A percentile compares a stretch with the other conserved stretches of the same genome.
Evolutionary conservation across 106 monocot species (phyloP).

Genomic region (Hemerocallis citrina): DNA sequence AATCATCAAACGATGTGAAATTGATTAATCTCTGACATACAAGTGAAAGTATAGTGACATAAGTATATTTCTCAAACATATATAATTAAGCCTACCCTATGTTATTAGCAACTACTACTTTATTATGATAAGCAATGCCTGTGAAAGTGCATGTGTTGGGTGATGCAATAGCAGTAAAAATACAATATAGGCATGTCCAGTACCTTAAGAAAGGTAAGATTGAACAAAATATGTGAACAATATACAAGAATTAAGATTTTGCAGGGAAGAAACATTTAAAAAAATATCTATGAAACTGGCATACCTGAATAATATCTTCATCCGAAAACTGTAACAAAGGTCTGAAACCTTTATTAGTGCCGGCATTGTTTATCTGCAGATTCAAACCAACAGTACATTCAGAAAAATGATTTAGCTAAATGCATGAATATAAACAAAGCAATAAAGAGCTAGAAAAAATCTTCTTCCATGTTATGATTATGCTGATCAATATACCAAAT

Average conservation of each 20-base stretch:
- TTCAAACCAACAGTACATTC: constrained; percentile 2
- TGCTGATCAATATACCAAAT: too few relatives aligned
- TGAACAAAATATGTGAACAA: not conserved
- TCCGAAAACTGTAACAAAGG: constrained; percentile 85
- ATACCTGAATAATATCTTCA: constrained; percentile 85
- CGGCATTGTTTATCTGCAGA: constrained; percentile 95
- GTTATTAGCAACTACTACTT: too few relatives aligned
- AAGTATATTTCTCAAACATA: too few relatives aligned
- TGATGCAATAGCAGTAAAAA: not conserved
- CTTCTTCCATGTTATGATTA: too few relatives aligned
- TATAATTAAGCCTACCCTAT: too few relatives aligned
- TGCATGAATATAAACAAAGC: not conserved
- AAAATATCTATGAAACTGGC: not conserved
- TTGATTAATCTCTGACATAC: not conserved
- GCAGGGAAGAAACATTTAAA: not conserved
- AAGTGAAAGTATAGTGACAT: too few relatives aligned
- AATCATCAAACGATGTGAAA: constrained; percentile 9
- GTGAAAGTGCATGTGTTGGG: not conserved
- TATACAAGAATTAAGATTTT: not conserved
- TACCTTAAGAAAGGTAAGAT: not conserved
- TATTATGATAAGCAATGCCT: too few relatives aligned
- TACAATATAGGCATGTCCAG: not conserved
- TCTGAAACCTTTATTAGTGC: constrained; percentile 97
- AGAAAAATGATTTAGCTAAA: not conserved
- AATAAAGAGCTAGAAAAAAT: too few relatives aligned